A percentile compares a stretch with the other conserved stretches of the same genome.
phyloP scores from a whole-genome alignment of 2,329 filamentous ascomycete species.

The Uncinocarpus reesii region DNA sequence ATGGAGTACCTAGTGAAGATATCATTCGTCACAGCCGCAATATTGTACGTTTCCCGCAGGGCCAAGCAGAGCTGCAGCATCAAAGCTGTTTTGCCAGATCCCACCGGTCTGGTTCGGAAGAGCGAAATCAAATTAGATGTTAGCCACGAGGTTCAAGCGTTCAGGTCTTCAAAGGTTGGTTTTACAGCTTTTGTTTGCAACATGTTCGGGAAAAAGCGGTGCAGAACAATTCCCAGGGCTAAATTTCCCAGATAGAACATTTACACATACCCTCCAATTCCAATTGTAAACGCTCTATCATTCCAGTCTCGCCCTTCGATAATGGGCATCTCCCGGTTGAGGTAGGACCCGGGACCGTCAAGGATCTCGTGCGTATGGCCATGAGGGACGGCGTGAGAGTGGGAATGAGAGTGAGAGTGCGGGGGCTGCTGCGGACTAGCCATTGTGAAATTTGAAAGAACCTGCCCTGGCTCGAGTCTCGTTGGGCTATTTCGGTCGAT shows the following conservation, averaged over 20 bases:
- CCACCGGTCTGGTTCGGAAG: conserved; percentile 61
- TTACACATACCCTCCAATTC: conserved; percentile 77
- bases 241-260: background rate
- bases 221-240: background rate
- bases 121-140: background rate
- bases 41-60: conserved; percentile 68
- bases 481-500: too few relatives aligned
- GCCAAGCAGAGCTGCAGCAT: conserved; percentile 88
- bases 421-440: background rate
- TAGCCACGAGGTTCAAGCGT: background rate
- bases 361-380: conserved; percentile 95
- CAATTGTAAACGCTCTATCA: conserved; percentile 85
- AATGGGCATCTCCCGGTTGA: conserved; percentile 86
- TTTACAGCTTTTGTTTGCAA: conserved; percentile 2
- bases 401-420: conserved; percentile 20
- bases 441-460: too few relatives aligned
- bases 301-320: conserved; percentile 78
- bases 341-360: conserved; percentile 80
- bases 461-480: too few relatives aligned
- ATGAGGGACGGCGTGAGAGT: conserved; percentile 54
- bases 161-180: background rate
- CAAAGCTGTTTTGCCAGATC: conserved; percentile 91
- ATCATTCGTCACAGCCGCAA: conserved; percentile 96
- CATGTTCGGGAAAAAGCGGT: too few relatives aligned
- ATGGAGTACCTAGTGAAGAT: conserved; percentile 72